Percentiles rank a stretch among this genome's conserved stretches.
phyloP scores from a whole-genome alignment of 306 rosid species.

The Gleditsia sinensis region DNA sequence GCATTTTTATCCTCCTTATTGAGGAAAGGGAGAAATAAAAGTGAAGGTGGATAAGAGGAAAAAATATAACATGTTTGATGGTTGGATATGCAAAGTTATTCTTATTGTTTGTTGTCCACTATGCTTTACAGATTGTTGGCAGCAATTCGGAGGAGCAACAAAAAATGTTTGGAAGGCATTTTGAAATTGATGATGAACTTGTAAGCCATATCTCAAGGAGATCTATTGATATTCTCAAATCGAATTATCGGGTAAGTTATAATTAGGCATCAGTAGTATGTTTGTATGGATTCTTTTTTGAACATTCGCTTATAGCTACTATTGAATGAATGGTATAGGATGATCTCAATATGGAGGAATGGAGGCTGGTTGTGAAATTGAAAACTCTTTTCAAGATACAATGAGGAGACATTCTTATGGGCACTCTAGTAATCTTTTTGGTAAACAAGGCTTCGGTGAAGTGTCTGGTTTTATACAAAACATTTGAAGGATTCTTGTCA shows the following conservation, averaged over 20 bases:
- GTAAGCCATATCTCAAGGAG: constrained; percentile 87
- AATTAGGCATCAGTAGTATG: background rate
- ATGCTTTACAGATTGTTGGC: constrained; percentile 69
- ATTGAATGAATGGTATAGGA: constrained; percentile 53
- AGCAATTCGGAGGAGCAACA: constrained; percentile 90
- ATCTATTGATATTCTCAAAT: constrained; percentile 84
- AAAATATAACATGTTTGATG: background rate
- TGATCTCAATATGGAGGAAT: constrained; percentile 69
- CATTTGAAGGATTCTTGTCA: background rate
- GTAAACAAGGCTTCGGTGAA: background rate
- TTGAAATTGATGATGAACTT: constrained; percentile 91
- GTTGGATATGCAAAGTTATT: background rate
- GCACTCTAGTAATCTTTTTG: background rate
- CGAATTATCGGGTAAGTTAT: constrained; percentile 79
- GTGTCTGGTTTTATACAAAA: constrained; percentile 12
- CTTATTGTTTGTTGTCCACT: constrained; percentile 13
- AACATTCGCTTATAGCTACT: constrained; percentile 5
- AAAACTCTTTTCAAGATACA: constrained; percentile 78
- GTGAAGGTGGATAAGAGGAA: background rate
- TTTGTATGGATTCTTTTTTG: background rate
- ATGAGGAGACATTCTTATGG: constrained; percentile 38
- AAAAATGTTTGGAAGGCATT: constrained; percentile 93
- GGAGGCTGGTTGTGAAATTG: constrained; percentile 85
- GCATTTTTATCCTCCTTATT: background rate
- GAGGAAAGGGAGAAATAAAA: constrained; percentile 24